Evolutionary conservation across 73 alveolate genomes (phyloP), one percentile per base, ranked within the genome.

Genomic region (Paramecium bursaria): DNA sequence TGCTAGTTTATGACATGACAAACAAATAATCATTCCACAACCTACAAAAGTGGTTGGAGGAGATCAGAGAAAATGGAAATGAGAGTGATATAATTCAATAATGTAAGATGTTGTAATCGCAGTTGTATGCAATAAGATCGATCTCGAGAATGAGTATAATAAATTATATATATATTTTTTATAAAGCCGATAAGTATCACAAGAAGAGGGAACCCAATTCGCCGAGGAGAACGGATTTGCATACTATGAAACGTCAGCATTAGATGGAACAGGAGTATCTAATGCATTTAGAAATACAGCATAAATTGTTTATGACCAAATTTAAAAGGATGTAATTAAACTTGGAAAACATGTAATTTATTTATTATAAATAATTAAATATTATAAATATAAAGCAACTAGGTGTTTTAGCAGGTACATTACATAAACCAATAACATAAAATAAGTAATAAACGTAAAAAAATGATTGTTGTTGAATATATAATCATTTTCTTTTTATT

Each of bases 111-210:
- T 30, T 30, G 76, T 57, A 23, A 30, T 57, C 33, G 76, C 76
- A 57, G 51, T 57, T 5, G 76, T 57, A 5, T 57, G 76, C 76
- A 57, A 57, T 57, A 57, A 57, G 33, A 57, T 57, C 33, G 76
- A 57, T 30, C 50, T 57, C 10, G 22, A n/a, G n/a, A n/a, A 51
- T 11, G 74, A 51, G 74, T 51, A 51, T 51, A 22, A 23, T 57
- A 30, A 57, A 30, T 57, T 57, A 30, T 25, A n/a, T 30, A 17
- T 57, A 57, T 30, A 25, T 42, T 57, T n/a, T n/a, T n/a, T n/a
- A n/a, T n/a, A n/a, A n/a, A n/a, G n/a, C 17, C 47, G 76, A 27
- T 30, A 57, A 57, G 76, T 57, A 22, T 27, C 76, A 23, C 33
- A 30, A 15, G 7, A 30, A 30, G 48, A 57, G 17, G 76, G 76